phyloP scores from a whole-genome alignment of 2,329 filamentous ascomycete genomes.

The Didymellaceae sp. region DNA sequence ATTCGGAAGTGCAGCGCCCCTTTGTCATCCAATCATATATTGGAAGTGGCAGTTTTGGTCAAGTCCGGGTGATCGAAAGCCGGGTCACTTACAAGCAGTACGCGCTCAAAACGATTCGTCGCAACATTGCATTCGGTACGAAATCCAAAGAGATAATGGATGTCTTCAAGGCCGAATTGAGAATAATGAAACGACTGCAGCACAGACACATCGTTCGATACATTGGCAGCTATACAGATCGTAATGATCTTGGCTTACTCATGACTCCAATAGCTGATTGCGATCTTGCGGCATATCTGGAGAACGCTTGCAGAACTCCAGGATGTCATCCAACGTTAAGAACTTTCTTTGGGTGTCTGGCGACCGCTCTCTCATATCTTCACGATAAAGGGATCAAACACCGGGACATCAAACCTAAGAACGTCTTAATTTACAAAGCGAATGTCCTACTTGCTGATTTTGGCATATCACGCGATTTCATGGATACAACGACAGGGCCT shows the following conservation, averaged over 20 bases:
- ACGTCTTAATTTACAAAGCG: conserved; percentile 20
- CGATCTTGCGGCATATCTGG: conserved; percentile 16
- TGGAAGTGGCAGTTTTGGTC: conserved; percentile 31
- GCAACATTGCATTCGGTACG: conserved; percentile 10
- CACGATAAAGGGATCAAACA: conserved; percentile 21
- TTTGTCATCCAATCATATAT: conserved; percentile 28
- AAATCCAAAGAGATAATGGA: conserved; percentile 12
- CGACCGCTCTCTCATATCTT: conserved; percentile 21
- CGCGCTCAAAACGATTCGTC: conserved; percentile 39
- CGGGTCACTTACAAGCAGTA: conserved; percentile 33
- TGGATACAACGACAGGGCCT: conserved; percentile 17
- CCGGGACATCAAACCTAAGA: conserved; percentile 27
- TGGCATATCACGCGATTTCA: conserved; percentile 20
- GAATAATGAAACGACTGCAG: conserved; percentile 30
- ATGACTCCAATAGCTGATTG: conserved; percentile 32
- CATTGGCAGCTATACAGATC: conserved; percentile 41
- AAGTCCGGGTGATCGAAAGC: conserved; percentile 35
- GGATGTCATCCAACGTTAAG: background rate
- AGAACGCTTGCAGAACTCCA: background rate
- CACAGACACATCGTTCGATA: conserved; percentile 39
- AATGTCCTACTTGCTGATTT: conserved; percentile 25
- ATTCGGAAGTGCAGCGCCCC: conserved; percentile 24
- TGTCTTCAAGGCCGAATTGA: conserved; percentile 33
- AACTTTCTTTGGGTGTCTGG: conserved; percentile 26
- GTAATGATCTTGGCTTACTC: conserved; percentile 34